Percentiles rank a stretch among this genome's conserved stretches.
These are phyloP conservation scores for Lentithecium fluviatile DNA, from an alignment of 495 filamentous ascomycete genomes.

Conservation along the genomic window DNA sequence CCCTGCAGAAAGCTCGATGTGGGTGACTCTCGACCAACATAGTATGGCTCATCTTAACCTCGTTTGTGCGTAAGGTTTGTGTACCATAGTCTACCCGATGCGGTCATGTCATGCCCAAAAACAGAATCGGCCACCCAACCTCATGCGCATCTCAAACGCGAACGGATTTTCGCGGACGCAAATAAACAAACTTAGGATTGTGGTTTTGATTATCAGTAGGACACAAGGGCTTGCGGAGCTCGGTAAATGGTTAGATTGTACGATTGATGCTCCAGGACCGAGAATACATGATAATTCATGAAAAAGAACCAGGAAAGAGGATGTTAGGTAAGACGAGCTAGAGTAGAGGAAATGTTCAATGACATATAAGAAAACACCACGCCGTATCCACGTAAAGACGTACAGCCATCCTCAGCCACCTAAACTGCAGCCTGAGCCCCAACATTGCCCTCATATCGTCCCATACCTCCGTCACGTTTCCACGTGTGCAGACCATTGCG, in stretches of 20 bases:
- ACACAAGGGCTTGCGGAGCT: too few species aligned
- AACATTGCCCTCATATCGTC: constrained; percentile 26
- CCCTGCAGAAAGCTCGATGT: too few species aligned
- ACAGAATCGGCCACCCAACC: neutral
- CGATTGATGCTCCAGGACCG: neutral
- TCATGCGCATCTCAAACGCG: neutral
- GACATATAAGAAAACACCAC: constrained; percentile 17
- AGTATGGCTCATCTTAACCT: neutral
- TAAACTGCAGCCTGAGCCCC: constrained; percentile 8
- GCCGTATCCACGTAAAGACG: constrained; percentile 27
- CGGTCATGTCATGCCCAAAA: neutral
- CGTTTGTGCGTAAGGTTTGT: neutral
- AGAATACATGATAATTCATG: constrained; percentile 3
- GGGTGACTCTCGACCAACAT: too few species aligned
- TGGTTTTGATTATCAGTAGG: too few species aligned
- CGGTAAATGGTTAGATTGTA: neutral
- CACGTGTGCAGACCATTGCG: constrained; percentile 13
- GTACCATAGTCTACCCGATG: neutral
- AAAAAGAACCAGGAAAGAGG: neutral
- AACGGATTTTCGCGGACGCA: neutral
- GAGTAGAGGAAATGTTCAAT: neutral
- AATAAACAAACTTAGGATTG: neutral
- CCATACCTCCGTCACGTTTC: constrained; percentile 9
- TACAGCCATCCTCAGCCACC: constrained; percentile 1
- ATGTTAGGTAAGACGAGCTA: neutral